Evolutionary conservation across 768 basidiomycete genomes (phyloP).

Genomic region (Boletus rubropictus): DNA sequence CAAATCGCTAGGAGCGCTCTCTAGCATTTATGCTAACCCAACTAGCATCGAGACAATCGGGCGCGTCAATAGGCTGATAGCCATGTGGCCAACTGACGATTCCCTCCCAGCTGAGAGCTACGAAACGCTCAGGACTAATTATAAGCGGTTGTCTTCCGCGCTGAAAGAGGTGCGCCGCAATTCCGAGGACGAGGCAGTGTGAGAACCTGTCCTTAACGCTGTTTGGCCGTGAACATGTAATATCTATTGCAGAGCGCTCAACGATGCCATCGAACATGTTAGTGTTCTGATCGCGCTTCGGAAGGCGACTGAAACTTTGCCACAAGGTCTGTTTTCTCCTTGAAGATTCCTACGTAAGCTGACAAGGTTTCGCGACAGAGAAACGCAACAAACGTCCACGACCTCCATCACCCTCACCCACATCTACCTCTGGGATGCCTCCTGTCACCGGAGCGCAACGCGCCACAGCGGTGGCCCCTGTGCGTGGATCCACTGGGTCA

Average conservation of each 20-base stretch:
- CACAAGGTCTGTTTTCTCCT: constrained; percentile 44
- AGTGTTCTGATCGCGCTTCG: constrained; percentile 66
- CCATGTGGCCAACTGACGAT: constrained; percentile 69
- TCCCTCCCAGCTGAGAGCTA: constrained; percentile 61
- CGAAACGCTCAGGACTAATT: constrained; percentile 54
- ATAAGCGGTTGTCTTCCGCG: constrained; percentile 56
- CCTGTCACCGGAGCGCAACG: constrained; percentile 21
- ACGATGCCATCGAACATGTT: constrained; percentile 65
- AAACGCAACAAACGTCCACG: constrained; percentile 76
- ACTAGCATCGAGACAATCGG: constrained; percentile 54
- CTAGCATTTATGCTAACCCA: constrained; percentile 47
- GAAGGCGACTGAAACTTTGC: constrained; percentile 56
- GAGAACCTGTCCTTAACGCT: constrained; percentile 20
- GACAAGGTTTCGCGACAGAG: constrained; percentile 34
- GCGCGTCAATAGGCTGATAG: constrained; percentile 67
- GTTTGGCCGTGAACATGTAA: constrained; percentile 6
- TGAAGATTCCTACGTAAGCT: neutral
- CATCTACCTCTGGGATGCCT: constrained; percentile 39
- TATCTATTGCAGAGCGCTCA: constrained; percentile 50
- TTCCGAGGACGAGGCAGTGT: constrained; percentile 64
- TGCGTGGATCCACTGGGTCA: constrained; percentile 55
- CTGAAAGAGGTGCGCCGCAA: constrained; percentile 56
- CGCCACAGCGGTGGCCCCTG: constrained; percentile 13
- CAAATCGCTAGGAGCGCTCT: constrained; percentile 50
- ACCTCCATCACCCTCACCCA: constrained; percentile 59